Conservation (phyloP, 352 stramenopile genomes). For the Phytophthora tentaculata region DNA sequence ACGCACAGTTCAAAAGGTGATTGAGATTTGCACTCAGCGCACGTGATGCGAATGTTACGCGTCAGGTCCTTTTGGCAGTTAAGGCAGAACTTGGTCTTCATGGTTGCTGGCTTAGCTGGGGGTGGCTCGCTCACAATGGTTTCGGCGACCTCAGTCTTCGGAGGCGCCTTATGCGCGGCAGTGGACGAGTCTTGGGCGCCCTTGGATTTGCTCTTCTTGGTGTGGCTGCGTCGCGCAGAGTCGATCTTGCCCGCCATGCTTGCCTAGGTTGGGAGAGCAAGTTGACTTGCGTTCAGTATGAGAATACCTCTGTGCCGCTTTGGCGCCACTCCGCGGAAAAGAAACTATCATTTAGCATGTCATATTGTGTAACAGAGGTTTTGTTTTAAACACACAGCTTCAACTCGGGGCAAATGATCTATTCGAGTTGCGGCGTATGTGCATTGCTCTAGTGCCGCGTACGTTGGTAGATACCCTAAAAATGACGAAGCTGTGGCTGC, state of each 20-base stretch:
- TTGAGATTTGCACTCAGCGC: constrained; percentile 67
- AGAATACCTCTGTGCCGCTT: constrained; percentile 7
- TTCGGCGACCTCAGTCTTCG: constrained; percentile 1
- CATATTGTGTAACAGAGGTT: background rate
- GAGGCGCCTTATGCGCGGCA: background rate
- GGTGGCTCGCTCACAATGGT: constrained; percentile 15
- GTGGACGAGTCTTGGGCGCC: background rate
- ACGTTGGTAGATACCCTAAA: too few species aligned
- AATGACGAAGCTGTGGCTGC: background rate
- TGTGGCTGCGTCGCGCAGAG: constrained; percentile 29
- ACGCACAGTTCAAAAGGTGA: constrained; percentile 90
- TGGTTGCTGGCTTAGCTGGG: constrained; percentile 36
- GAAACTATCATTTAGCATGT: constrained; percentile 3
- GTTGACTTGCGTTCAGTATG: constrained; percentile 35
- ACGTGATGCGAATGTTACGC: constrained; percentile 88
- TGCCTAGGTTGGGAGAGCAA: constrained; percentile 10
- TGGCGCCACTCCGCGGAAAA: constrained; percentile 12
- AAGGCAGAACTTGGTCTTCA: constrained; percentile 82
- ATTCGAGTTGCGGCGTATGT: too few species aligned
- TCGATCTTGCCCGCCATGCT: constrained; percentile 34
- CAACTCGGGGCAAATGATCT: background rate
- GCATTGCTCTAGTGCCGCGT: constrained; percentile 13
- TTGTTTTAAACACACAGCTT: background rate
- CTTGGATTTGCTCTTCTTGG: constrained; percentile 40
- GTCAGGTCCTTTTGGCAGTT: constrained; percentile 88